Conservation (phyloP, 2,329 filamentous ascomycete genomes). For the Hymenoscyphus occultus region DNA sequence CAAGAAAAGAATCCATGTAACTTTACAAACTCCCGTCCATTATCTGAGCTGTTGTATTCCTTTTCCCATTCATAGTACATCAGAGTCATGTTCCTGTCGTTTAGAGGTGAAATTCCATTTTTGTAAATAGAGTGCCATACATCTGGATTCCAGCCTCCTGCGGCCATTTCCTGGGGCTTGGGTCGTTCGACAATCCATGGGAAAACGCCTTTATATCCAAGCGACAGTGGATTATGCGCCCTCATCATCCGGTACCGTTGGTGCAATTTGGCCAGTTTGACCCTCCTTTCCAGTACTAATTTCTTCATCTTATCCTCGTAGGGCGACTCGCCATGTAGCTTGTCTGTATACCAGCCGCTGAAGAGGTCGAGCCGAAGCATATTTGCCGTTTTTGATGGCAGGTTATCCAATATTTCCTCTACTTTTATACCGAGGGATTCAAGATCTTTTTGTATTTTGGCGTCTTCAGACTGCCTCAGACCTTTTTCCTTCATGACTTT, state of each 20-base stretch:
- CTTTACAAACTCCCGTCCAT: not conserved
- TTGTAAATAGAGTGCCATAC: not conserved
- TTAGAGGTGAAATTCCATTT: not conserved
- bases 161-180: not conserved
- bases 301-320: slow-evolving; percentile 22
- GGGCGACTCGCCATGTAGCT: slow-evolving; percentile 24
- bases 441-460: slow-evolving; percentile 18
- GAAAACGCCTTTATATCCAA: slow-evolving; percentile 21
- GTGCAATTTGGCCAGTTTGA: slow-evolving; percentile 14
- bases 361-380: slow-evolving; percentile 23
- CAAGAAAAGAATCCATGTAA: not conserved
- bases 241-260: slow-evolving; percentile 19
- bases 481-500: slow-evolving; percentile 18
- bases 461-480: slow-evolving; percentile 16
- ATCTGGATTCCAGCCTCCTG: not conserved
- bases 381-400: slow-evolving; percentile 22
- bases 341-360: slow-evolving; percentile 25
- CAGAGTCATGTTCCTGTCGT: not conserved
- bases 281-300: slow-evolving; percentile 15
- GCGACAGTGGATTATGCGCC: slow-evolving; percentile 23
- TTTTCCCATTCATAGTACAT: not conserved
- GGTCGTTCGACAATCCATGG: not conserved
- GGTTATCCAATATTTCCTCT: slow-evolving; percentile 22
- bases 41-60: not conserved
- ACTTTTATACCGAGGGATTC: slow-evolving; percentile 18